phyloP scores from a whole-genome alignment of 768 basidiomycete genomes.

The Tricholoma saponaceum region DNA sequence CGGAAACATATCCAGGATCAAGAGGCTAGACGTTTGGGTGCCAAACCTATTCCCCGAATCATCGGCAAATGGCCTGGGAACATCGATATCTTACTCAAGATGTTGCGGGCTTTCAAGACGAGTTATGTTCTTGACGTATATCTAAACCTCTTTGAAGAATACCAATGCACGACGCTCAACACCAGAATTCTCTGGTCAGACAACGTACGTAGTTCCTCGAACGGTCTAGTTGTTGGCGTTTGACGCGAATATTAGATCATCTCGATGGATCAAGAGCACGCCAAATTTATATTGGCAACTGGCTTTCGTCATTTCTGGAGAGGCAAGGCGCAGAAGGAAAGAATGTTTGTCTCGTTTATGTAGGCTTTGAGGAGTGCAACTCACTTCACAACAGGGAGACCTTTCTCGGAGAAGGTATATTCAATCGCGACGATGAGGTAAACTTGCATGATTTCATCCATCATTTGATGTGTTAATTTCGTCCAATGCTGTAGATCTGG shows the following conservation, averaged over 20 bases:
- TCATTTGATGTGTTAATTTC: background rate
- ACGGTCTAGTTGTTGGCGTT: background rate
- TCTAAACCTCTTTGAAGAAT: slow-evolving; percentile 63
- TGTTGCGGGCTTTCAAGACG: slow-evolving; percentile 51
- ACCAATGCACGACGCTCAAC: slow-evolving; percentile 67
- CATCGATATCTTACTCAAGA: slow-evolving; percentile 58
- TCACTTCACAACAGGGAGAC: slow-evolving; percentile 34
- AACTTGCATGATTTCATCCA: slow-evolving; percentile 13
- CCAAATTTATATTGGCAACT: slow-evolving; percentile 60
- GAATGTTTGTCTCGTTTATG: slow-evolving; percentile 44
- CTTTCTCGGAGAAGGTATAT: slow-evolving; percentile 73
- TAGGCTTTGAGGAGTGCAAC: background rate
- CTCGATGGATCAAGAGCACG: slow-evolving; percentile 69
- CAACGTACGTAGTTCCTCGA: slow-evolving; percentile 34
- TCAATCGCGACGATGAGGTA: slow-evolving; percentile 72
- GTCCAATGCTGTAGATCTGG: slow-evolving; percentile 42
- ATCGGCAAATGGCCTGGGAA: slow-evolving; percentile 78
- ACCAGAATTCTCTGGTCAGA: slow-evolving; percentile 67
- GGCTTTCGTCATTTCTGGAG: slow-evolving; percentile 69
- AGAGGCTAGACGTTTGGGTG: slow-evolving; percentile 46
- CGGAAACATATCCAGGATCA: slow-evolving; percentile 31
- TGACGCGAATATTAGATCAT: slow-evolving; percentile 46
- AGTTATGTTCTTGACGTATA: slow-evolving; percentile 64
- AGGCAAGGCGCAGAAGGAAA: slow-evolving; percentile 58
- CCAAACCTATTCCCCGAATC: slow-evolving; percentile 51